Conservation (phyloP, 106 monocot genomes). For the Allium sativum region DNA sequence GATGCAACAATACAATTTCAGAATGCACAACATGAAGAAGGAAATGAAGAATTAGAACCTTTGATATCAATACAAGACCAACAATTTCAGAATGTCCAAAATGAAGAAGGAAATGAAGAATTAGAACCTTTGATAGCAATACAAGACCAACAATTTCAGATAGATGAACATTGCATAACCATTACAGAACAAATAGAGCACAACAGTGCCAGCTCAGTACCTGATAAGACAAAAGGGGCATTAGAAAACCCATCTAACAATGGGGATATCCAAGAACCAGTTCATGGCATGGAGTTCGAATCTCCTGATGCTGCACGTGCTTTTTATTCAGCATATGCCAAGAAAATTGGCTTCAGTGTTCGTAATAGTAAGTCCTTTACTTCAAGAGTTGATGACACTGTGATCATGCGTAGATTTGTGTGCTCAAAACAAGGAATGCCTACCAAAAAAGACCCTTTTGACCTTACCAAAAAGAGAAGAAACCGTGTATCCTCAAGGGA, state of each 20-base stretch:
- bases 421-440: conserved; percentile 74
- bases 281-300: conserved; percentile 60
- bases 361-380: conserved; percentile 81
- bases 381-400: conserved; percentile 60
- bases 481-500: conserved; percentile 71
- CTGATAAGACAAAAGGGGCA: conserved; percentile 1
- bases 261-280: conserved; percentile 22
- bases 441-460: conserved; percentile 68
- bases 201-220: conserved; percentile 10
- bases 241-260: not conserved
- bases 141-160: conserved; percentile 8
- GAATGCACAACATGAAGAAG: conserved; percentile 10
- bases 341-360: conserved; percentile 51
- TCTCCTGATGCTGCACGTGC: conserved; percentile 48
- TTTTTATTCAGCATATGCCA: conserved; percentile 65
- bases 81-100: conserved; percentile 15
- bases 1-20: conserved; percentile 14
- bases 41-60: conserved; percentile 19
- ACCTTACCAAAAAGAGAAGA: conserved; percentile 59
- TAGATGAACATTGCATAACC: conserved; percentile 9
- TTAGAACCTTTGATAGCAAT: conserved; percentile 21
- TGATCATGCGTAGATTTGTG: conserved; percentile 84
- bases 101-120: conserved; percentile 14
- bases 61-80: conserved; percentile 18
- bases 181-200: conserved; percentile 9